These are phyloP conservation scores for Colletotrichum filicis DNA, from an alignment of 2,329 filamentous ascomycete species.

Conservation along the genomic window DNA sequence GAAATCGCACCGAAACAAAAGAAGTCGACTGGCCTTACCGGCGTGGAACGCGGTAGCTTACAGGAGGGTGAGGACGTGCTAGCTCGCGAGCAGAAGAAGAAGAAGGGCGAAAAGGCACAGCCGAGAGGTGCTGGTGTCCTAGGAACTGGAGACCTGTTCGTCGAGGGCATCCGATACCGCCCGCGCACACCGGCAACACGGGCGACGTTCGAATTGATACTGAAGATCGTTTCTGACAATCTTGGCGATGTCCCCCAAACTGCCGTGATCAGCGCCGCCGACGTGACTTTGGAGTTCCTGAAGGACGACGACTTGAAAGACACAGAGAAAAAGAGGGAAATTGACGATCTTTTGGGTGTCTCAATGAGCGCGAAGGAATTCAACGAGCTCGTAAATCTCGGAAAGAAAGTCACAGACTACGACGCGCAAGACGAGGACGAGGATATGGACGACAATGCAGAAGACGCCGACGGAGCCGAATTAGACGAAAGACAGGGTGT, in stretches of 20 bases:
- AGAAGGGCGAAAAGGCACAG: slow-evolving; percentile 78
- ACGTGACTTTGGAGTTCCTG: slow-evolving; percentile 88
- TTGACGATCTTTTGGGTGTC: slow-evolving; percentile 91
- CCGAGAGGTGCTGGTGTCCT: slow-evolving; percentile 81
- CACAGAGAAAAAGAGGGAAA: slow-evolving; percentile 97
- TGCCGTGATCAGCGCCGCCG: slow-evolving; percentile 91
- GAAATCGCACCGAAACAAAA: slow-evolving; percentile 85
- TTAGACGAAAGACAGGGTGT: slow-evolving; percentile 96
- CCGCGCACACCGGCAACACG: slow-evolving; percentile 91
- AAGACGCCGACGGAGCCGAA: slow-evolving; percentile 75
- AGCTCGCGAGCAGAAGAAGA: slow-evolving; percentile 85
- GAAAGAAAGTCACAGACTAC: slow-evolving; percentile 99
- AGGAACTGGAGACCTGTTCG: slow-evolving; percentile 84
- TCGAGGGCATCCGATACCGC: slow-evolving; percentile 92
- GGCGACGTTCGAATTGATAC: slow-evolving; percentile 92
- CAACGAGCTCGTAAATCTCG: slow-evolving; percentile 94
- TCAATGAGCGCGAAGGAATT: slow-evolving; percentile 89
- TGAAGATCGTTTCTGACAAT: slow-evolving; percentile 87
- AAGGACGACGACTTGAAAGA: slow-evolving; percentile 98
- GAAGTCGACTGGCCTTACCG: slow-evolving; percentile 74
- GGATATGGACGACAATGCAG: slow-evolving; percentile 77
- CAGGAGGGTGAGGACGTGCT: slow-evolving; percentile 87
- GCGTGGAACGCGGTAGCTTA: slow-evolving; percentile 79
- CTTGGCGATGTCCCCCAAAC: slow-evolving; percentile 94
- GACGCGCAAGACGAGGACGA: slow-evolving; percentile 97